Conservation (phyloP, 2,329 filamentous ascomycete genomes). For the Colletotrichum sp. region DNA sequence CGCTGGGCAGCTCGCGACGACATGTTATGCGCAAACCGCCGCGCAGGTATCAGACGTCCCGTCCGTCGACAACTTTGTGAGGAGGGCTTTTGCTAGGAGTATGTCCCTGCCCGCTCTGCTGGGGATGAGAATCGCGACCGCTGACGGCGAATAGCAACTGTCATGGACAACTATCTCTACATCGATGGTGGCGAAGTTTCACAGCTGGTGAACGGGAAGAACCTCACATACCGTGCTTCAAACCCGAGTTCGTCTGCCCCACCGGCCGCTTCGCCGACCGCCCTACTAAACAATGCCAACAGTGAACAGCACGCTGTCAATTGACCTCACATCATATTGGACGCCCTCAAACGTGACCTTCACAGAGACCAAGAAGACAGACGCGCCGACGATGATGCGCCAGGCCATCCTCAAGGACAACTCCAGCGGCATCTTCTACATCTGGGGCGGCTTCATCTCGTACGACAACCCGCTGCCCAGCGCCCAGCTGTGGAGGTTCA, state of each 20-base stretch:
- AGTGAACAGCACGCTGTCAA: constrained; percentile 22
- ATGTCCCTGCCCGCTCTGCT: background rate
- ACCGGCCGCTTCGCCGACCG: no score
- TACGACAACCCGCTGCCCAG: background rate
- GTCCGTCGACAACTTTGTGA: background rate
- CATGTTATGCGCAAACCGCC: background rate
- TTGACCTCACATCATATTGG: constrained; percentile 22
- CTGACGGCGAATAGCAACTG: constrained; percentile 1
- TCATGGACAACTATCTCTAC: constrained; percentile 11
- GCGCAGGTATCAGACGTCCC: background rate
- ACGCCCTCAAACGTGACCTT: constrained; percentile 4
- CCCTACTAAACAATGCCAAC: background rate
- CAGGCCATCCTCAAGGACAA: constrained; percentile 13
- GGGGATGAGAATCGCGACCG: background rate
- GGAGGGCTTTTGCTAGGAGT: constrained; percentile 9
- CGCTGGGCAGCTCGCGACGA: background rate
- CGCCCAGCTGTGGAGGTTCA: constrained; percentile 19
- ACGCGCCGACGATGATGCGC: constrained; percentile 10
- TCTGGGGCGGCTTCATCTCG: constrained; percentile 20
- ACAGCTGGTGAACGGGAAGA: background rate
- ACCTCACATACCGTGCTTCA: background rate
- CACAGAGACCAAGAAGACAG: background rate
- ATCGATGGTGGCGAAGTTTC: constrained; percentile 18
- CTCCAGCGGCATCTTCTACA: constrained; percentile 13
- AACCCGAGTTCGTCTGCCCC: background rate